Percentiles rank a stretch among this genome's conserved stretches.
Evolutionary conservation across 768 basidiomycete species (phyloP).

Genomic region (Xanthoconium purpureum): DNA sequence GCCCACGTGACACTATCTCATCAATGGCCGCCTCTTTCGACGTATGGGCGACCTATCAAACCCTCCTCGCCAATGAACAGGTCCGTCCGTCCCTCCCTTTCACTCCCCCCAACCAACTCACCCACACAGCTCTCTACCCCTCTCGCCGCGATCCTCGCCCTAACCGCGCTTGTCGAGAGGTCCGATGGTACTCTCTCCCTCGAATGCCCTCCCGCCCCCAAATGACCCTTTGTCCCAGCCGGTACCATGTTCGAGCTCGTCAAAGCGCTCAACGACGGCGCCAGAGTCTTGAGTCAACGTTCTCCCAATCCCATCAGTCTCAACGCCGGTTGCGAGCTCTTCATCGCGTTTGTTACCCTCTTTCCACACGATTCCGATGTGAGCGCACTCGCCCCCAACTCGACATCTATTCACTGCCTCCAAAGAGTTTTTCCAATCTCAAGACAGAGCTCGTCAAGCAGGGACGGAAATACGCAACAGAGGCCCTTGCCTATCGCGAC

Average conservation of each 20-base stretch:
- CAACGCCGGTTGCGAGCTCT: constrained; percentile 87
- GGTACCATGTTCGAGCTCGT: constrained; percentile 94
- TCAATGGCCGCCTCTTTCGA: constrained; percentile 36
- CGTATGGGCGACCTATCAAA: constrained; percentile 52
- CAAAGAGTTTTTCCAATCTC: constrained; percentile 76
- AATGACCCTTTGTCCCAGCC: constrained; percentile 41
- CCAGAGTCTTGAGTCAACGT: constrained; percentile 56
- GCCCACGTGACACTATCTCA: constrained; percentile 18
- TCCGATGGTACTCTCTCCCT: constrained; percentile 62
- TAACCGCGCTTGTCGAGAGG: constrained; percentile 76
- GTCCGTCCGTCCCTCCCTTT: constrained; percentile 39
- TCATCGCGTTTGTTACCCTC: constrained; percentile 83
- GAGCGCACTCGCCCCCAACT: constrained; percentile 32
- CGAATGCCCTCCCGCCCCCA: not conserved
- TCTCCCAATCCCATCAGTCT: constrained; percentile 78
- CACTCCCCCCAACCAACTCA: not conserved
- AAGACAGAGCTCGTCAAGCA: constrained; percentile 82
- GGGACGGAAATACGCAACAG: constrained; percentile 70
- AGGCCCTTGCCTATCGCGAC: constrained; percentile 80
- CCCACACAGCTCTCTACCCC: constrained; percentile 68
- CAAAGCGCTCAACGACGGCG: constrained; percentile 75
- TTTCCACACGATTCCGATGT: constrained; percentile 82
- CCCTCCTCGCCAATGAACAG: constrained; percentile 61
- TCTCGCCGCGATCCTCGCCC: constrained; percentile 82
- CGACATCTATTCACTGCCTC: constrained; percentile 6